Conservation (phyloP, 805 yeast species). For the Starmerella asiatica region DNA sequence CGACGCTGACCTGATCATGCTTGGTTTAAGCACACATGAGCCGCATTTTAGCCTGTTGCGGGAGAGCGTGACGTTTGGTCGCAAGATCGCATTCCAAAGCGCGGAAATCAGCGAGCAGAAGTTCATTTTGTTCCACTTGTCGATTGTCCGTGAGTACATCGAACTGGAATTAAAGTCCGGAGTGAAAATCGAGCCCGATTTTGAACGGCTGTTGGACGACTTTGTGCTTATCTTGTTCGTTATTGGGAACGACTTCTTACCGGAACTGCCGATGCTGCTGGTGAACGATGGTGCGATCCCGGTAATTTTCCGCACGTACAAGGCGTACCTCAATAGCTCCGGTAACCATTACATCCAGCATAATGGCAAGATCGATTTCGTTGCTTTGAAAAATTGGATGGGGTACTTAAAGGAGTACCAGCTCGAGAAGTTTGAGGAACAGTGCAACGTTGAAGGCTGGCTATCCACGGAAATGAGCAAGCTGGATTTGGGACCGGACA, state of each 20-base stretch:
- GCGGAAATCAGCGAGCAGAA: constrained; percentile 59
- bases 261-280: constrained; percentile 86
- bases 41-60: constrained; percentile 89
- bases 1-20: constrained; percentile 93
- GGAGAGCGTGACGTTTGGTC: constrained; percentile 90
- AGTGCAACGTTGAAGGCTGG: constrained; percentile 75
- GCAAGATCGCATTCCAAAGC: constrained; percentile 25
- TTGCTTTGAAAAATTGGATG: constrained; percentile 62
- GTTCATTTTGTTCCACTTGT: constrained; percentile 70
- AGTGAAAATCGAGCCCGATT: constrained; percentile 63
- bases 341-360: constrained; percentile 77
- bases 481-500: constrained; percentile 9
- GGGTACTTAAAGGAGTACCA: constrained; percentile 67
- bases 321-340: constrained; percentile 45
- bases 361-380: constrained; percentile 65
- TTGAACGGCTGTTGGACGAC: constrained; percentile 85
- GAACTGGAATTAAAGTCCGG: constrained; percentile 43
- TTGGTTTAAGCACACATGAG: constrained; percentile 94
- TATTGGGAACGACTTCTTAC: constrained; percentile 95
- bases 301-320: constrained; percentile 75
- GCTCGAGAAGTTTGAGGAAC: constrained; percentile 70
- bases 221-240: constrained; percentile 84
- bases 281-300: constrained; percentile 95
- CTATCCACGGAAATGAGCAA: constrained; percentile 65
- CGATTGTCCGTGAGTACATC: constrained; percentile 80